Evolutionary conservation across 768 basidiomycete species (phyloP), one percentile per base, ranked within the genome.

Genomic region (Tylopilus balloui): DNA sequence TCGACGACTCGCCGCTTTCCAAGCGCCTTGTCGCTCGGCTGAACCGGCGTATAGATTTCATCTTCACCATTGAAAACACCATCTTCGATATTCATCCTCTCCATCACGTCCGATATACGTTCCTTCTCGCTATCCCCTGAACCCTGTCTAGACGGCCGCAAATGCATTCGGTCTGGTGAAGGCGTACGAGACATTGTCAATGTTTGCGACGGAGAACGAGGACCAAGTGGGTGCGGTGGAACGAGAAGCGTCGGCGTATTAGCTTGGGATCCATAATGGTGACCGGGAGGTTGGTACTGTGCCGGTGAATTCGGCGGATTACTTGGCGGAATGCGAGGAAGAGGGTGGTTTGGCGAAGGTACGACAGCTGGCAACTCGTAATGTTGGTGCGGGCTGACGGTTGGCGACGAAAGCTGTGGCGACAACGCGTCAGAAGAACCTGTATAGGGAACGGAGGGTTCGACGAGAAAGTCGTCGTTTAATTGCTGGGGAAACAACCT

Each of bases 1-100:
- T 80, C 78, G 9, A 82, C 67, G 14, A 84, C 79, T 57, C 73
- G 78, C 56, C 88, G 77, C 71, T 95, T 96, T 15, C 92, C 92
- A 2, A 93, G 76, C 4, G 92, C 91, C 65, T 94, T 96, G 29
- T 79, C 86, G 63, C 89, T 92, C 1, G 88, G 92, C 54, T 76
- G 75, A 11, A 74, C 59, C n/a, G 77, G 79, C 13, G 70, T 65
- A 42, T 46, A 52, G 13, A 60, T 45, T 4, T 71, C 61, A 6
- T 66, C 69, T 14, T 74, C 72, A 47, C 50, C 56, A 42, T 53
- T 20, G 17, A 42, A 48, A 29, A 20, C 14, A 21, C 58, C 53
- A 14, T 66, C 60, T 43, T 65, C 59, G 13, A 63, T 54, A 13
- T 61, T 57, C 42, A 70, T 55, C 34, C 57, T 58, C 39, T 66